phyloP scores from a whole-genome alignment of 2,329 filamentous ascomycete species.

The Fusarium sp. region DNA sequence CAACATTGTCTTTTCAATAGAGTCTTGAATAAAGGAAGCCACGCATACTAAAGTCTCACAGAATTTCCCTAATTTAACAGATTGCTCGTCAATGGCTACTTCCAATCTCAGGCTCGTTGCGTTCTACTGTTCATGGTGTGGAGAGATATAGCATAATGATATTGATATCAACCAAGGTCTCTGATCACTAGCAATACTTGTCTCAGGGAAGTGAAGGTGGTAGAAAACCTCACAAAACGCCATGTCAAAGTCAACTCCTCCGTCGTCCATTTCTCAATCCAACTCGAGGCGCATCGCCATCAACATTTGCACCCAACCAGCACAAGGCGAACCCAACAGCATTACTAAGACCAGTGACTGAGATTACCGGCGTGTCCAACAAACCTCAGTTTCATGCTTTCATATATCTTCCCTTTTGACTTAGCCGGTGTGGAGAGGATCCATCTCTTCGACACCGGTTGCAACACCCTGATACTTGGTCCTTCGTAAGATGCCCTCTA shows the following conservation, averaged over 20 bases:
- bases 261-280: conserved; percentile 19
- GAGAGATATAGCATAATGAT: conserved; percentile 13
- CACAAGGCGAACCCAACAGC: conserved; percentile 21
- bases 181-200: conserved; percentile 47
- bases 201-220: conserved; percentile 47
- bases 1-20: neutral
- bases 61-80: neutral
- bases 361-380: neutral
- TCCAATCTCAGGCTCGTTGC: neutral
- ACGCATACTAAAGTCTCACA: neutral
- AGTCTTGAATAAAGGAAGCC: neutral
- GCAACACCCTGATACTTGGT: conserved; percentile 69
- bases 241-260: conserved; percentile 38
- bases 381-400: neutral
- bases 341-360: neutral
- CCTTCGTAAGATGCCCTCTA: conserved; percentile 93
- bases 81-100: neutral
- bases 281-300: conserved; percentile 18
- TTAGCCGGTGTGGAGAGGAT: conserved; percentile 63
- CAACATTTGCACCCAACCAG: conserved; percentile 11
- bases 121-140: neutral
- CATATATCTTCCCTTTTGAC: neutral
- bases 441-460: conserved; percentile 71
- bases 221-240: conserved; percentile 42
- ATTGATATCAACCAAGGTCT: conserved; percentile 45